Percentiles rank a stretch among this genome's conserved stretches.
These are phyloP conservation scores for Dentipellis fragilis DNA, from an alignment of 768 basidiomycete genomes.

Conservation along the genomic window DNA sequence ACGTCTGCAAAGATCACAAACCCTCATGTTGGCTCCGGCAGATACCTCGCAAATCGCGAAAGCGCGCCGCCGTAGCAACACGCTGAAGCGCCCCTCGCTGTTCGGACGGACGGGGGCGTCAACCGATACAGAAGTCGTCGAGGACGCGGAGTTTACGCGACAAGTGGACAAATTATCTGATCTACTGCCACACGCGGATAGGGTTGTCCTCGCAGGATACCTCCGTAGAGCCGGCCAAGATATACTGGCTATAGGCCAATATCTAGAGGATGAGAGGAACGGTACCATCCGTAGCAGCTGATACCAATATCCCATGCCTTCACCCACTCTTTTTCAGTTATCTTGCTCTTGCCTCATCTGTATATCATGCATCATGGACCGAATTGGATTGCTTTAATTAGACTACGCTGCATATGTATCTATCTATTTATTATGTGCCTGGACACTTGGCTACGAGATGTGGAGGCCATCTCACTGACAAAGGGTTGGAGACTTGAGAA, in stretches of 20 bases:
- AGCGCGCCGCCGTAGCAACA: slow-evolving; percentile 11
- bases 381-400: not conserved
- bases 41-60: slow-evolving; percentile 22
- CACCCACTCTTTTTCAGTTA: not conserved
- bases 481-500: not conserved
- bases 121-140: not conserved
- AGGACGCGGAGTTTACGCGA: slow-evolving; percentile 43
- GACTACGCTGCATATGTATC: not conserved
- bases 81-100: slow-evolving; percentile 20
- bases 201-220: slow-evolving; percentile 57
- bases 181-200: slow-evolving; percentile 66
- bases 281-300: slow-evolving; percentile 38
- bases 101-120: slow-evolving; percentile 16
- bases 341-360: not conserved
- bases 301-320: slow-evolving; percentile 10
- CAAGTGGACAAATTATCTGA: slow-evolving; percentile 67
- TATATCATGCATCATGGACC: not conserved
- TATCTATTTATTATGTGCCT: not conserved
- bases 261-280: slow-evolving; percentile 76
- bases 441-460: not conserved
- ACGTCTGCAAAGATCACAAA: slow-evolving; percentile 58
- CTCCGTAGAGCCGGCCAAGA: slow-evolving; percentile 67
- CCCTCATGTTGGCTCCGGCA: slow-evolving; percentile 40
- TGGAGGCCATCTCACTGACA: no score
- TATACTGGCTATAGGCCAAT: slow-evolving; percentile 79